A percentile compares a stretch with the other conserved stretches of the same genome.
Conservation (phyloP, 352 stramenopile species). For the Phytophthora citrophthora region DNA sequence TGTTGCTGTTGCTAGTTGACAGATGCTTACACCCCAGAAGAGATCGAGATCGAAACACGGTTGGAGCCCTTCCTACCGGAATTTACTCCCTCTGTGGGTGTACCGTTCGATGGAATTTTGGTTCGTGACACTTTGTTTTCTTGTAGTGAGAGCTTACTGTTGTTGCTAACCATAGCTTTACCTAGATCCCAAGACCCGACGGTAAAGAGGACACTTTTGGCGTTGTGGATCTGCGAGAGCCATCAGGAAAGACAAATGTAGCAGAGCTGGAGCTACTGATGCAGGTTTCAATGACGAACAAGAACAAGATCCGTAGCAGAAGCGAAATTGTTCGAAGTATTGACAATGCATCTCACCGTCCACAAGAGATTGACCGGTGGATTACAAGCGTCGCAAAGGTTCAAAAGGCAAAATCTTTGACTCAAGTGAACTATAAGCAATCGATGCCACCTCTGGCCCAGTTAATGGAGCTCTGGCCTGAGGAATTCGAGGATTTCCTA, state of each 20-base stretch:
- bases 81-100: constrained; percentile 84
- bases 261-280: constrained; percentile 92
- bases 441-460: constrained; percentile 87
- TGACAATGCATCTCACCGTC: constrained; percentile 84
- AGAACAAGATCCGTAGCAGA: constrained; percentile 38
- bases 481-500: constrained; percentile 83
- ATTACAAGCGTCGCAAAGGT: constrained; percentile 92
- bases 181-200: constrained; percentile 88
- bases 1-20: constrained; percentile 55
- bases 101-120: constrained; percentile 78
- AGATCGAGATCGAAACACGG: constrained; percentile 89
- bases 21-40: constrained; percentile 87
- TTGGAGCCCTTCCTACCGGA: constrained; percentile 94
- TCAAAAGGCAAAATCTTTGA: constrained; percentile 79
- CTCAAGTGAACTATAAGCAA: constrained; percentile 86
- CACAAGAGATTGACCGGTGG: constrained; percentile 92
- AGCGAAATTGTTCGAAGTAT: constrained; percentile 87
- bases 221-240: constrained; percentile 88
- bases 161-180: neutral
- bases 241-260: constrained; percentile 86
- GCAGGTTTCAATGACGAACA: constrained; percentile 67
- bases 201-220: constrained; percentile 78
- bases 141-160: neutral
- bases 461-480: constrained; percentile 93
- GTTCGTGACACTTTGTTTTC: constrained; percentile 24